Conservation (phyloP, 176 grass and related monocot species). For the Thinopyrum elongatum region DNA sequence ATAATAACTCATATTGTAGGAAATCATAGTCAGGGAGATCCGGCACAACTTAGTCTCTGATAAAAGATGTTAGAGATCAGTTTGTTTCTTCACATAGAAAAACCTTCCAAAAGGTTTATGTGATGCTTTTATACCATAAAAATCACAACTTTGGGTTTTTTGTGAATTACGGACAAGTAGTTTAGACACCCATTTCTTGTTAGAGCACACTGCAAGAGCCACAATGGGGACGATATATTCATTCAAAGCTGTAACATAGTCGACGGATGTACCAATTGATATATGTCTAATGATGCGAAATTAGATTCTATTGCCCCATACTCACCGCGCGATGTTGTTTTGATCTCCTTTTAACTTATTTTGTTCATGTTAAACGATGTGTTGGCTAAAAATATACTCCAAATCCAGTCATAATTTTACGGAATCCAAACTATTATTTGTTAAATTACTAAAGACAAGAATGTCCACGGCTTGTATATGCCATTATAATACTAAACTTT, state of each 20-base stretch:
- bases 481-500: neutral
- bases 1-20: slow-evolving; percentile 34
- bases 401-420: no score
- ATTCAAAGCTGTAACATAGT: no score
- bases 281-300: slow-evolving; percentile 14
- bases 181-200: no score
- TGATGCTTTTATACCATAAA: neutral
- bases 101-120: neutral
- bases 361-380: neutral
- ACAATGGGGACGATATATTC: no score
- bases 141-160: neutral
- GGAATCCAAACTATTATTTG: neutral
- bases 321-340: neutral
- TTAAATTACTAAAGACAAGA: neutral
- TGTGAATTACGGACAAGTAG: neutral
- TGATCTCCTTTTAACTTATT: neutral
- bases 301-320: neutral
- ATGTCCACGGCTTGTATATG: neutral
- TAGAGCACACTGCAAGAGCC: no score
- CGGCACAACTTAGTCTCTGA: no score
- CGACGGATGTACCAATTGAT: neutral
- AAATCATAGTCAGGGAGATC: slow-evolving; percentile 19
- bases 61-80: no score
- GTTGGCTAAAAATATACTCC: no score
- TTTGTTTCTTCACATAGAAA: no score